Conservation (phyloP, 805 yeast species). For the Cyberlindnera maclurae region DNA sequence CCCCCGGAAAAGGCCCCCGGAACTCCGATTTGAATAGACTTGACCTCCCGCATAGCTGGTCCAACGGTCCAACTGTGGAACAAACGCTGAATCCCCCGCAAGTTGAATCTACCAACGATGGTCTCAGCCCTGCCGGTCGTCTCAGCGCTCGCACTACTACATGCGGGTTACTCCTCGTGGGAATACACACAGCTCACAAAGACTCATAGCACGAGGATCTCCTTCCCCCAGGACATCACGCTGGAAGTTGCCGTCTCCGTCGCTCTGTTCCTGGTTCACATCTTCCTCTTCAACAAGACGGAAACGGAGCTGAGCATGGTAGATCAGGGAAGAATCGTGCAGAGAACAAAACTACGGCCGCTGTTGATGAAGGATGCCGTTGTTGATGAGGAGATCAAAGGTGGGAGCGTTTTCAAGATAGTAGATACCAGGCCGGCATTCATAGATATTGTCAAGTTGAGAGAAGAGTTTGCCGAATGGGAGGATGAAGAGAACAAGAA, state of each 20-base stretch:
- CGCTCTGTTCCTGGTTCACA: conserved; percentile 28
- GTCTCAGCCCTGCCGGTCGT: conserved; percentile 4
- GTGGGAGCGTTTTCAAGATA: conserved; percentile 38
- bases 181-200: conserved; percentile 38
- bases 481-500: conserved; percentile 1
- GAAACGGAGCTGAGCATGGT: conserved; percentile 19
- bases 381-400: conserved; percentile 38
- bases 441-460: conserved; percentile 38
- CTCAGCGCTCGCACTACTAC: conserved; percentile 26
- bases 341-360: conserved; percentile 33
- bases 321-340: conserved; percentile 24
- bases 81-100: no score
- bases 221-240: conserved; percentile 40
- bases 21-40: no score
- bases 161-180: conserved; percentile 48
- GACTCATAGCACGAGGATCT: conserved; percentile 9
- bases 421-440: conserved; percentile 46
- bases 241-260: conserved; percentile 46
- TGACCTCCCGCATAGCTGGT: no score
- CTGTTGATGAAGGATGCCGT: conserved; percentile 44
- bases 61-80: no score
- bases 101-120: background rate
- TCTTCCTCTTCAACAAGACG: conserved; percentile 13
- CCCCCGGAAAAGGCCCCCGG: no score
- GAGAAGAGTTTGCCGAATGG: conserved; percentile 34